Base-by-base conservation (phyloP, 169 alveolate species). In the Cytauxzoon felis region DNA sequence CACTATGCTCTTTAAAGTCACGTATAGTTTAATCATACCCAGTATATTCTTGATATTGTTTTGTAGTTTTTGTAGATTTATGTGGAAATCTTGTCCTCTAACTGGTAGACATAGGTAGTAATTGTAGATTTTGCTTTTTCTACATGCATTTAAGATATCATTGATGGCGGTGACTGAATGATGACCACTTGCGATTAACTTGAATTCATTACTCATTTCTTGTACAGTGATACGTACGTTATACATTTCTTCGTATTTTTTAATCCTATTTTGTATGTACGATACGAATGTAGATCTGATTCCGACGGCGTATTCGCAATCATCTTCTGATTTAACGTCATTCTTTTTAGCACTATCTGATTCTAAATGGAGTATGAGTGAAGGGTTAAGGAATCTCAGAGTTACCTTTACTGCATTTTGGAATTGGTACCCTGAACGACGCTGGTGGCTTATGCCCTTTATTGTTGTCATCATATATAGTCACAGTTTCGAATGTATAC, bases 41-140 rank as follows among this genome's bases (percentile, higher is more conserved):
- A 76, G 36, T 30, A 34, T 34, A 6, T 65, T 13, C 21, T 1
- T 6, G 18, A 56, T 70, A 11, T 21, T 8, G 9, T 42, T 6
- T 52, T 76, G 47, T 52, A 76, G 43, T 24, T 76, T 68, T 33
- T 36, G 54, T 29, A 76, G 60, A 1, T 19, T 41, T 4, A 23
- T 33, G 48, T 76, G 79, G 57, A 76, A 76, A 26, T 36, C 60
- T 7, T 45, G 57, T 7, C 86, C 86, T 29, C 79, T 43, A 2
- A 76, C 86, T 5, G 86, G 86, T 40, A 76, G 51, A 43, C 86
- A 76, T 27, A 76, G 53, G 27, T 76, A 76, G 52, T 40, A 76
- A 61, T 76, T 76, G 80, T 76, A 76, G 1, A 76, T 75, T 1
- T 47, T 38, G 64, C 86, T 76, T 29, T 33, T 66, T 6, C 79